These are phyloP conservation scores for Ceriops zippeliana DNA, from an alignment of 345 rosid species.

Conservation along the genomic window DNA sequence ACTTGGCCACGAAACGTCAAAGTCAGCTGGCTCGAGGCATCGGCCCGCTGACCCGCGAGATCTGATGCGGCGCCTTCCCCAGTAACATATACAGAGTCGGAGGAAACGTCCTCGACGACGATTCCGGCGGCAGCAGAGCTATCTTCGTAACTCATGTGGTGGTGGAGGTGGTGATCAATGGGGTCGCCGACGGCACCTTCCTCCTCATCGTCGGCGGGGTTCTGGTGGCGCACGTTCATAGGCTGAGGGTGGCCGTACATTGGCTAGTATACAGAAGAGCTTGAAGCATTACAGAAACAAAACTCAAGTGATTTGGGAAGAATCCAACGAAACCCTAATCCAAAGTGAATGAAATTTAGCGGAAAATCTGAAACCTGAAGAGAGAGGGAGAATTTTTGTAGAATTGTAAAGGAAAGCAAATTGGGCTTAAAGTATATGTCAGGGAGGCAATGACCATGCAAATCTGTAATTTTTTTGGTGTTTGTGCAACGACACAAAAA, in stretches of 20 bases:
- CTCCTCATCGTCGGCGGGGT: conserved; percentile 34
- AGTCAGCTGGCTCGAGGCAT: conserved; percentile 56
- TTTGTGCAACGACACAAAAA: no score
- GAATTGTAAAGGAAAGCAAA: no score
- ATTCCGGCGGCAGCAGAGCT: conserved; percentile 39
- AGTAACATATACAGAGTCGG: conserved; percentile 47
- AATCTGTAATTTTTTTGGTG: no score
- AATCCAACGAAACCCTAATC: conserved; percentile 27
- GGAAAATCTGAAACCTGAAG: not conserved
- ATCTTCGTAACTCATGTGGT: conserved; percentile 36
- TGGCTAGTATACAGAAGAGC: conserved; percentile 16
- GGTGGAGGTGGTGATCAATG: conserved; percentile 35
- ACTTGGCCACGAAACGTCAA: conserved; percentile 88
- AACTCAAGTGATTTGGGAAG: not conserved
- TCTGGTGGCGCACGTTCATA: conserved; percentile 46
- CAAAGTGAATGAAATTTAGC: conserved; percentile 6
- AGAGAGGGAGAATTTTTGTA: not conserved
- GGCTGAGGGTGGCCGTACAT: conserved; percentile 65
- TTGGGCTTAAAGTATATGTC: no score
- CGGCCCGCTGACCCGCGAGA: conserved; percentile 29
- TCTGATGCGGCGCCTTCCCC: conserved; percentile 36
- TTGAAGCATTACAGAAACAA: conserved; percentile 34
- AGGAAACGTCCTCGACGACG: conserved; percentile 46
- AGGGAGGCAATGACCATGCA: no score
- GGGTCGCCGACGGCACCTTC: conserved; percentile 39